A percentile compares a stretch with the other conserved stretches of the same genome.
These are phyloP conservation scores for Quercus gilva DNA, from an alignment of 306 rosid species.

Conservation along the genomic window DNA sequence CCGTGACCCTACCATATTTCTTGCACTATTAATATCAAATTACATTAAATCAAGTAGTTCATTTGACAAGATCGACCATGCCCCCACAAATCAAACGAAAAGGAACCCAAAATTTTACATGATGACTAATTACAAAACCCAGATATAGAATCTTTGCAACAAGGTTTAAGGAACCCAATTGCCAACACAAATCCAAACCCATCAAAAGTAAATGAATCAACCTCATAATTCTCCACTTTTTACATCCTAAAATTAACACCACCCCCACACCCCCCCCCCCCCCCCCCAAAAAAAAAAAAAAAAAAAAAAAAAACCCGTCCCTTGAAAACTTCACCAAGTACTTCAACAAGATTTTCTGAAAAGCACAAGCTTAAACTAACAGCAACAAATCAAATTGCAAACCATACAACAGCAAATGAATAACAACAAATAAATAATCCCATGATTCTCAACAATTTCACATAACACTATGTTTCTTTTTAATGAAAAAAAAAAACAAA, in stretches of 20 bases:
- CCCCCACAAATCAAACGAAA: neutral
- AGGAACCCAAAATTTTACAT: neutral
- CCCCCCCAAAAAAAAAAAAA: neutral
- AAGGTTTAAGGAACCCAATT: no score
- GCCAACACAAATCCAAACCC: neutral
- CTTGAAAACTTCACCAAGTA: neutral
- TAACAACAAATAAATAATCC: neutral
- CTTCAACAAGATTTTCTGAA: neutral
- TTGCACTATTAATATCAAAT: neutral
- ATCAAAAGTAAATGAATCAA: neutral
- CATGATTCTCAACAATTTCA: slow-evolving; percentile 8
- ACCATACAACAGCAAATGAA: neutral
- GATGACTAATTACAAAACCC: neutral
- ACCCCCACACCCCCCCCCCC: no score
- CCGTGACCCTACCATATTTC: neutral
- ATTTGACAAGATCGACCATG: neutral
- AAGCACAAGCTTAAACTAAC: neutral
- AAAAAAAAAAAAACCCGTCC: neutral
- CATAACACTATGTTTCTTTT: neutral
- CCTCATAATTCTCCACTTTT: neutral
- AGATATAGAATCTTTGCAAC: no score
- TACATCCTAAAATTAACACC: neutral
- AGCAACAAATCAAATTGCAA: neutral
- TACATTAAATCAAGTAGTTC: neutral
- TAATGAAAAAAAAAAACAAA: neutral